Percentiles rank a stretch among this genome's conserved stretches.
phyloP scores from a whole-genome alignment of 208 protist species.

The Naegleria gruberi region DNA sequence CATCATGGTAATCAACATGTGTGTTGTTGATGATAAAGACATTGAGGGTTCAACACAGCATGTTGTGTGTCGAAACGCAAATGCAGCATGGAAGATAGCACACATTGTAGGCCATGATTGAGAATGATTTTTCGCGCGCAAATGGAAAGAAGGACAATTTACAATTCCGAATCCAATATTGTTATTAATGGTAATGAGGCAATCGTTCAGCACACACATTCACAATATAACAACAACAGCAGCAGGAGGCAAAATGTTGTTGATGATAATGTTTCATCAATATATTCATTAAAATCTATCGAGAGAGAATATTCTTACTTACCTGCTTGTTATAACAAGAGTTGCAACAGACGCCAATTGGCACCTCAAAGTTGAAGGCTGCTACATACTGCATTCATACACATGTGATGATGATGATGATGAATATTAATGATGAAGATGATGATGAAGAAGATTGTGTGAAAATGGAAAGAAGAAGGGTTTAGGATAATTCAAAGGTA shows the following conservation, averaged over 20 bases:
- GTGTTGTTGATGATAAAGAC: too few species aligned
- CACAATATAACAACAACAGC: background rate
- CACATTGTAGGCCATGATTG: too few species aligned
- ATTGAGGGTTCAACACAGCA: too few species aligned
- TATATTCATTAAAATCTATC: too few species aligned
- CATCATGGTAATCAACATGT: too few species aligned
- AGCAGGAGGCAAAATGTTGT: background rate
- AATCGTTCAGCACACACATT: background rate
- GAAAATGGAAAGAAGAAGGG: background rate
- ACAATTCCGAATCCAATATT: too few species aligned
- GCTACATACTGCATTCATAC: background rate
- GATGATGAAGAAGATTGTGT: background rate
- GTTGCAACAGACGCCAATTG: background rate
- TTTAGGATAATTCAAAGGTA: background rate
- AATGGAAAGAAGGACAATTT: too few species aligned
- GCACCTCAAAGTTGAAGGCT: background rate
- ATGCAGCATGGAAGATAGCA: too few species aligned
- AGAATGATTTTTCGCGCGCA: too few species aligned
- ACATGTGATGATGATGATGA: too few species aligned
- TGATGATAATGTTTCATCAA: too few species aligned
- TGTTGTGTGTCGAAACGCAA: too few species aligned
- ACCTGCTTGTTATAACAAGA: background rate
- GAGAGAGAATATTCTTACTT: background rate
- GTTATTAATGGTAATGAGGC: background rate
- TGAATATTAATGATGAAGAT: background rate